Percentiles rank a stretch among this genome's conserved stretches.
Evolutionary conservation across 305 asterid genomes (phyloP).

Genomic region (Fraxinus baroniana): DNA sequence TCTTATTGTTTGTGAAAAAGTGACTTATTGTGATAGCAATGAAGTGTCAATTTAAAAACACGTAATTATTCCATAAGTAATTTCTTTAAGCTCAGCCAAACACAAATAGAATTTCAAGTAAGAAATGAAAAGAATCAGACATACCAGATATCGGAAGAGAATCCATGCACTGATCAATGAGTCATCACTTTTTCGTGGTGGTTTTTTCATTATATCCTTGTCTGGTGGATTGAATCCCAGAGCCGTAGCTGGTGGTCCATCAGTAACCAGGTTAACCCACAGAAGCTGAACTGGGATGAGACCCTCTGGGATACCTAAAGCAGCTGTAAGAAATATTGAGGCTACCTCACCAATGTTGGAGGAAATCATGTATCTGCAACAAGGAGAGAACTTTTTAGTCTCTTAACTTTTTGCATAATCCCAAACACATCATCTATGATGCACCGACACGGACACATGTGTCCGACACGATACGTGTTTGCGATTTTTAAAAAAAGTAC

Average conservation of each 20-base stretch:
- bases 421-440: no score
- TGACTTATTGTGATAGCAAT: neutral
- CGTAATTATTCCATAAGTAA: neutral
- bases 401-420: neutral
- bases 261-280: conserved; percentile 98
- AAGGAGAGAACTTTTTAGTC: neutral
- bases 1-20: neutral
- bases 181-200: conserved; percentile 87
- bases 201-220: conserved; percentile 79
- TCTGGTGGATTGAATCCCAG: conserved; percentile 96
- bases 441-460: no score
- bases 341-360: conserved; percentile 97
- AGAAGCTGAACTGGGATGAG: conserved; percentile 96
- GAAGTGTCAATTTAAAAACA: no score
- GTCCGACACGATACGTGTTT: no score
- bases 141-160: conserved; percentile 85
- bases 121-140: neutral
- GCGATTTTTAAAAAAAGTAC: no score
- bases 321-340: conserved; percentile 86
- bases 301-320: conserved; percentile 96
- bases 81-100: neutral
- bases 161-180: conserved; percentile 95
- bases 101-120: neutral
- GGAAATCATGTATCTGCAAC: conserved; percentile 86
- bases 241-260: conserved; percentile 96